Percentiles rank a stretch among this genome's conserved stretches.
Conservation (phyloP, 2,329 filamentous ascomycete species). For the Epichloe festucae region DNA sequence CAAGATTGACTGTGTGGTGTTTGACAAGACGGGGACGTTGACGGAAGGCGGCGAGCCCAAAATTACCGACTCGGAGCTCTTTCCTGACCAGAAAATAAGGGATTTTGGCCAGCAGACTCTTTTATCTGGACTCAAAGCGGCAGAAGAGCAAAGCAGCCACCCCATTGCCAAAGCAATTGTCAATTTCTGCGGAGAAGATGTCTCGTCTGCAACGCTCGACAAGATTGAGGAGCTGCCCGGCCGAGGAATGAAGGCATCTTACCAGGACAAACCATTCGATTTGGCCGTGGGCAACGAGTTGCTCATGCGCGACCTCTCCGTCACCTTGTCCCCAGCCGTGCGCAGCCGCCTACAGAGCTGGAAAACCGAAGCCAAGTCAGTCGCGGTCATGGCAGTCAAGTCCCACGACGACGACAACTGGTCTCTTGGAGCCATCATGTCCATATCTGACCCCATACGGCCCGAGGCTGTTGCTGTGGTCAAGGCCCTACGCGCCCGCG, state of each 20-base stretch:
- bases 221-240: slow-evolving; percentile 56
- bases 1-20: slow-evolving; percentile 64
- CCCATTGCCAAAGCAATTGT: slow-evolving; percentile 61
- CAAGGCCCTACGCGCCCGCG: slow-evolving; percentile 45
- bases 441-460: slow-evolving; percentile 71
- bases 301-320: slow-evolving; percentile 42
- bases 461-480: slow-evolving; percentile 57
- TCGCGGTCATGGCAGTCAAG: slow-evolving; percentile 44
- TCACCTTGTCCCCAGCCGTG: slow-evolving; percentile 25
- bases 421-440: slow-evolving; percentile 51
- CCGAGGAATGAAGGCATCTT: slow-evolving; percentile 52
- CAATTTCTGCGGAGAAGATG: slow-evolving; percentile 38
- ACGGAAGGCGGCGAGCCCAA: slow-evolving; percentile 60
- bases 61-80: slow-evolving; percentile 43
- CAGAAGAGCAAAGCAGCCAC: slow-evolving; percentile 63
- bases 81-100: slow-evolving; percentile 16
- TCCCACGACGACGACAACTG: slow-evolving; percentile 19
- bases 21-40: slow-evolving; percentile 80
- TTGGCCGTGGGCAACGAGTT: slow-evolving; percentile 61
- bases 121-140: slow-evolving; percentile 41
- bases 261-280: slow-evolving; percentile 27
- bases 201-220: slow-evolving; percentile 21
- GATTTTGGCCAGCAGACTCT: slow-evolving; percentile 19
- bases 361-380: slow-evolving; percentile 51
- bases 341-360: slow-evolving; percentile 33